These are phyloP conservation scores for Arxiozyma bovina DNA, from an alignment of 1,139 yeast species.

Conservation along the genomic window DNA sequence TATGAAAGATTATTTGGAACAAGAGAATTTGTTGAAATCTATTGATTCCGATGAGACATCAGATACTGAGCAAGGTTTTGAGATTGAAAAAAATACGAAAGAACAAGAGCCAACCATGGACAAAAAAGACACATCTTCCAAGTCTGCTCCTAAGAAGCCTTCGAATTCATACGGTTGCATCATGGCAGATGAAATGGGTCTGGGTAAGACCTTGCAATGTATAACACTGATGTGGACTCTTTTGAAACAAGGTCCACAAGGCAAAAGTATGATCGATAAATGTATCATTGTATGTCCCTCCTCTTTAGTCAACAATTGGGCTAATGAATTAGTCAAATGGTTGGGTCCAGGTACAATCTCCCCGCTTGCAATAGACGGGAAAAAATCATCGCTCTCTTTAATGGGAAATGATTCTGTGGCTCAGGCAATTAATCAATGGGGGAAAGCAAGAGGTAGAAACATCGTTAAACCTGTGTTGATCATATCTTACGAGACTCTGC, in stretches of 20 bases:
- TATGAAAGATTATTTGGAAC: conserved; percentile 31
- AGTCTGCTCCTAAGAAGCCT: neutral
- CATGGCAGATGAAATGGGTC: conserved; percentile 99
- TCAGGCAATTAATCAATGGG: conserved; percentile 73
- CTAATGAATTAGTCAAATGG: conserved; percentile 93
- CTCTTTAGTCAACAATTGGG: conserved; percentile 92
- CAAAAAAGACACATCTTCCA: neutral
- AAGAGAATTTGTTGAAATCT: conserved; percentile 13
- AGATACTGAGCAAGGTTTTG: neutral
- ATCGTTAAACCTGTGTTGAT: conserved; percentile 89
- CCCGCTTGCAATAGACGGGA: conserved; percentile 90
- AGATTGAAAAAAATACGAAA: conserved; percentile 32
- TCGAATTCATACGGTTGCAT: conserved; percentile 78
- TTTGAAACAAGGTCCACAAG: conserved; percentile 82
- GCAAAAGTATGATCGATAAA: conserved; percentile 74
- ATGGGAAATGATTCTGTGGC: conserved; percentile 46
- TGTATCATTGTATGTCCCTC: conserved; percentile 95
- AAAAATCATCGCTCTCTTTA: conserved; percentile 32
- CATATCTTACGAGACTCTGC: conserved; percentile 88
- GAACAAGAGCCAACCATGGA: conserved; percentile 21
- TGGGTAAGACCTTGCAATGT: conserved; percentile 93
- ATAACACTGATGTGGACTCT: conserved; percentile 90
- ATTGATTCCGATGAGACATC: neutral
- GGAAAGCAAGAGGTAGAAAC: conserved; percentile 77
- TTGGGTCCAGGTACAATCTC: conserved; percentile 83